Evolutionary conservation across 1,284 basidiomycete genomes (phyloP).

Genomic region (Microbotryomycetes sp.): DNA sequence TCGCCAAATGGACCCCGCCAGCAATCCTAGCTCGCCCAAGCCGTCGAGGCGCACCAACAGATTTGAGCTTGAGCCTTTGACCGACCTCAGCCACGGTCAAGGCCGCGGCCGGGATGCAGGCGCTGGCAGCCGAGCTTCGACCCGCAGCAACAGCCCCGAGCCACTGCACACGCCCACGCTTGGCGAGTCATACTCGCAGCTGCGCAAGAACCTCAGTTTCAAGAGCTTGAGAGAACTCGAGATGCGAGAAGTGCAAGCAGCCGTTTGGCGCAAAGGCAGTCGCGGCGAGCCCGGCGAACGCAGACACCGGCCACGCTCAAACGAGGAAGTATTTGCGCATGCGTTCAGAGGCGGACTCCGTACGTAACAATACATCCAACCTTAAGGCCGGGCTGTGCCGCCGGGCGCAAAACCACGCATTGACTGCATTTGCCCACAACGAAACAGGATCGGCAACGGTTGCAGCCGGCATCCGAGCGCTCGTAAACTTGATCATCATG

Average conservation of each 20-base stretch:
- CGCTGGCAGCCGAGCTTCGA: not conserved
- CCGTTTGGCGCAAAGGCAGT: conserved; percentile 60
- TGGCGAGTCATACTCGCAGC: conserved; percentile 19
- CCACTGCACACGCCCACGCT: conserved; percentile 32
- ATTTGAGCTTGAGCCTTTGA: not conserved
- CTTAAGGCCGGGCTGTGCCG: not conserved
- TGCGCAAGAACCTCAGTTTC: conserved; percentile 29
- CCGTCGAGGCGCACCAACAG: not conserved
- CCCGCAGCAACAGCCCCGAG: conserved; percentile 16
- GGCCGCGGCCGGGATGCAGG: too few relatives aligned
- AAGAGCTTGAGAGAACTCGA: conserved; percentile 28
- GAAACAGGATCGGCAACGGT: conserved; percentile 67
- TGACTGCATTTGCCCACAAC: not conserved
- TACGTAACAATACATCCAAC: conserved; percentile 39
- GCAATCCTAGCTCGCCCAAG: not conserved
- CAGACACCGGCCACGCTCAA: conserved; percentile 57
- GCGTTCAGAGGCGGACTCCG: conserved; percentile 65
- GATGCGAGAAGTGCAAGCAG: conserved; percentile 58
- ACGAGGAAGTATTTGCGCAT: conserved; percentile 65
- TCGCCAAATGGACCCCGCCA: too few relatives aligned
- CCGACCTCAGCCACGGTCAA: not conserved
- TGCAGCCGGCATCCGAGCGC: conserved; percentile 69
- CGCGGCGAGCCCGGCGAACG: conserved; percentile 59
- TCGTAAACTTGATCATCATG: conserved; percentile 68
- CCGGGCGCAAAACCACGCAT: not conserved